Percentiles rank a stretch among this genome's conserved stretches.
These are phyloP conservation scores for Erythrobasidium hasegawianum DNA, from an alignment of 1,284 basidiomycete species.

Conservation along the genomic window DNA sequence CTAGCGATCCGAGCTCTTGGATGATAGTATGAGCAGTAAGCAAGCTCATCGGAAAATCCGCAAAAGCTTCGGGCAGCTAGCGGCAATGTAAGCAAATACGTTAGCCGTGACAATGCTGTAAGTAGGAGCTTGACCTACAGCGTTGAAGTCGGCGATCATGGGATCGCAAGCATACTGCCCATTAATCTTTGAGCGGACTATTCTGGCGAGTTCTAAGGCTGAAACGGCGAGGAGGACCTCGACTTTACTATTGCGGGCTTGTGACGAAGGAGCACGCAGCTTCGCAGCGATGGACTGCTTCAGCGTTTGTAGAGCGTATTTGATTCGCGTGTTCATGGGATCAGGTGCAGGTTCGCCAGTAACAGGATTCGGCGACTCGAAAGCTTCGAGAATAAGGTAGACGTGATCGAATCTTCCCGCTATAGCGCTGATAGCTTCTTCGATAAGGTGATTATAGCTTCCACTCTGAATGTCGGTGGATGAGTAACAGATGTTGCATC, in stretches of 20 bases:
- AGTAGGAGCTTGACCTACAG: no score
- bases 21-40: constrained; percentile 24
- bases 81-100: no score
- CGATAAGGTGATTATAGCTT: constrained; percentile 8
- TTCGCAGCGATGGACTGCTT: not conserved
- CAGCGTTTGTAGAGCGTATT: not conserved
- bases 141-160: constrained; percentile 11
- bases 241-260: constrained; percentile 11
- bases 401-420: constrained; percentile 13
- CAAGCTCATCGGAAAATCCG: constrained; percentile 2
- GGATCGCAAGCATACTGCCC: constrained; percentile 6
- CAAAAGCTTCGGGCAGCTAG: not conserved
- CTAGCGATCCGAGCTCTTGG: constrained; percentile 12
- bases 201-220: constrained; percentile 9
- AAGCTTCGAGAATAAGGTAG: constrained; percentile 19
- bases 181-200: constrained; percentile 9
- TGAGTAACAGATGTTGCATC: not conserved
- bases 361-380: not conserved
- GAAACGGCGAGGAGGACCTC: constrained; percentile 6
- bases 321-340: not conserved
- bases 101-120: no score
- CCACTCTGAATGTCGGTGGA: not conserved
- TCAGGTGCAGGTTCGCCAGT: not conserved
- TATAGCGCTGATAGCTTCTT: constrained; percentile 6
- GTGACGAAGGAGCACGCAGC: not conserved